Evolutionary conservation across 2,329 filamentous ascomycete genomes (phyloP).

Genomic region (Fusarium haematococcum): DNA sequence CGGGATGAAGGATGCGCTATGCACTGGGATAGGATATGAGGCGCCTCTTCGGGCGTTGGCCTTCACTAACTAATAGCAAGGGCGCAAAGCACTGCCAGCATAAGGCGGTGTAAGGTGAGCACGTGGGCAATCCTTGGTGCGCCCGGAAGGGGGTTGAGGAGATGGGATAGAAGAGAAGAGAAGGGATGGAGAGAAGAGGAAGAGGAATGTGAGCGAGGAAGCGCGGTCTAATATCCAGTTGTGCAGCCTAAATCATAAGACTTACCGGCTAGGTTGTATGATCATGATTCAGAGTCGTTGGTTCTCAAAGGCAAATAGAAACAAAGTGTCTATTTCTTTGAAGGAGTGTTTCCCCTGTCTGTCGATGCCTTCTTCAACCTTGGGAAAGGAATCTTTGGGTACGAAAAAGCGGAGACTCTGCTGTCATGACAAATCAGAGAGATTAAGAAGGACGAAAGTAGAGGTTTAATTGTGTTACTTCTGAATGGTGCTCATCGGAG

Average conservation of each 20-base stretch:
- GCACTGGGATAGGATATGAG: too few species aligned
- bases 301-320: fast-evolving
- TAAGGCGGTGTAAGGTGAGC: too few species aligned
- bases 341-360: not conserved
- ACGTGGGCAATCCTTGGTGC: too few species aligned
- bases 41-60: too few species aligned
- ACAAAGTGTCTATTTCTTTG: not conserved
- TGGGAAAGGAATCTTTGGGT: not conserved
- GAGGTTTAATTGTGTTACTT: not conserved
- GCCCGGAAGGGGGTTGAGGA: too few species aligned
- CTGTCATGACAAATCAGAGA: not conserved
- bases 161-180: too few species aligned
- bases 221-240: not conserved
- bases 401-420: not conserved
- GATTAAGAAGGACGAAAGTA: not conserved
- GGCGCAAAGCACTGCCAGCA: too few species aligned
- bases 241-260: not conserved
- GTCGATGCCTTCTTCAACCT: fast-evolving
- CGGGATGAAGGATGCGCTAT: too few species aligned
- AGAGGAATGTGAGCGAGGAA: not conserved
- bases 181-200: not conserved
- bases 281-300: not conserved
- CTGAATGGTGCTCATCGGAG: not conserved
- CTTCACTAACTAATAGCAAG: too few species aligned
- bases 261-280: not conserved